These are phyloP conservation scores for Xylariaceae sp. DNA, from an alignment of 2,329 filamentous ascomycete species.

Conservation along the genomic window DNA sequence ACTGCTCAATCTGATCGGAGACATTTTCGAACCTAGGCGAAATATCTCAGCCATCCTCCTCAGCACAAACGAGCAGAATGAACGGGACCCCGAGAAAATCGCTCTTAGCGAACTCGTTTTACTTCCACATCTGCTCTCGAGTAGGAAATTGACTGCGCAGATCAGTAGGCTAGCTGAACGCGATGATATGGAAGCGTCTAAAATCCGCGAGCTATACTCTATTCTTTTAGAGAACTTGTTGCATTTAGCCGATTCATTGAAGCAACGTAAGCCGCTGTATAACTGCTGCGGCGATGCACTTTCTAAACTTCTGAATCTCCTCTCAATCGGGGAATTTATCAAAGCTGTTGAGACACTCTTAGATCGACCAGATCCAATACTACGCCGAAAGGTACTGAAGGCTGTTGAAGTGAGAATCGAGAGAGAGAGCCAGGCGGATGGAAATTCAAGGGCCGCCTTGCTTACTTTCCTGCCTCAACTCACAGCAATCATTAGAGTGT, in stretches of 20 bases:
- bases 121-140: slow-evolving; percentile 55
- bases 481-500: slow-evolving; percentile 69
- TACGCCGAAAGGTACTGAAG: slow-evolving; percentile 74
- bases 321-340: slow-evolving; percentile 85
- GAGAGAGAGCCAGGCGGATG: slow-evolving; percentile 65
- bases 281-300: slow-evolving; percentile 64
- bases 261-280: slow-evolving; percentile 52
- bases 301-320: slow-evolving; percentile 73
- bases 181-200: slow-evolving; percentile 63
- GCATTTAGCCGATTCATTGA: slow-evolving; percentile 61
- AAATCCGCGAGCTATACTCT: slow-evolving; percentile 65
- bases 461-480: slow-evolving; percentile 76
- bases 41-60: slow-evolving; percentile 69
- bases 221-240: slow-evolving; percentile 63
- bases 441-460: slow-evolving; percentile 63
- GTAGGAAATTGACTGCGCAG: slow-evolving; percentile 53
- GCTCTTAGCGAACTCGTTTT: slow-evolving; percentile 54
- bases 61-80: slow-evolving; percentile 47
- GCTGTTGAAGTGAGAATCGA: slow-evolving; percentile 78
- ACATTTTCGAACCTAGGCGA: slow-evolving; percentile 72
- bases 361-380: slow-evolving; percentile 66
- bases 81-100: slow-evolving; percentile 47
- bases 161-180: slow-evolving; percentile 54
- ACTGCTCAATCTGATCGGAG: slow-evolving; percentile 68
- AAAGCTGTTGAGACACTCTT: slow-evolving; percentile 81